Evolutionary conservation across 1,139 yeast genomes (phyloP), one percentile per base, ranked within the genome.

Genomic region (Taphrina deformans): DNA sequence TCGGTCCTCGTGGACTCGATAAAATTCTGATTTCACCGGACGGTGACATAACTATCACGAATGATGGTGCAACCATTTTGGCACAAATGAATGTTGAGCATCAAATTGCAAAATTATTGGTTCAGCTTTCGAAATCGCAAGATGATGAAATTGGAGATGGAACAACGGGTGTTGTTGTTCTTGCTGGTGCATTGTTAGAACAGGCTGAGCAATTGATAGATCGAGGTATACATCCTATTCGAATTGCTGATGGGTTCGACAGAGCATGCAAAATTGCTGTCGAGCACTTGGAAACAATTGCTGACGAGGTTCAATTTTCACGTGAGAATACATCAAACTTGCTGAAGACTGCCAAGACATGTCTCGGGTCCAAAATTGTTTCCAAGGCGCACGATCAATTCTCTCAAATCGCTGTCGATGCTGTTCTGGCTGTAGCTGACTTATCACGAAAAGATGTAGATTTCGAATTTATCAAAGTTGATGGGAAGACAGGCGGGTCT

Each of bases 71-170:
- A 64, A 95, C 99, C 10, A 93, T 95, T 73, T 80, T 95, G 71
- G 83, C 96, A 12, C 96, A 91, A 76, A 93, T 95, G 98, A 96
- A 93, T 75, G 82, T 95, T 70, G 97, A 91, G 72, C 91, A 89
- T 76, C 96, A 93, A 78, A 92, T 95, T 73, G 99, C 99, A 70
- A 93, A 93, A 77, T 81, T 95, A 69, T 80, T 95, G 74, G 99
- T 93, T 46, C 97, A 95, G 78, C 83, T 95, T 71, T 89, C 97
- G 40, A 88, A 85, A 76, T 89, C 97, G 26, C 99, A 95, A 79
- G 99, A 95, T 76, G 97, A 93, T 74, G 99, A 95, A 78, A 91
- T 95, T 73, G 99, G 99, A 66, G 99, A 95, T 75, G 99, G 99
- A 74, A 95, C 99, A 48, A 95, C 99, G 2, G 99, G 99, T 73